Evolutionary conservation across 805 yeast species (phyloP), one percentile per base, ranked within the genome.

Genomic region (Myxozyma nipponensis): DNA sequence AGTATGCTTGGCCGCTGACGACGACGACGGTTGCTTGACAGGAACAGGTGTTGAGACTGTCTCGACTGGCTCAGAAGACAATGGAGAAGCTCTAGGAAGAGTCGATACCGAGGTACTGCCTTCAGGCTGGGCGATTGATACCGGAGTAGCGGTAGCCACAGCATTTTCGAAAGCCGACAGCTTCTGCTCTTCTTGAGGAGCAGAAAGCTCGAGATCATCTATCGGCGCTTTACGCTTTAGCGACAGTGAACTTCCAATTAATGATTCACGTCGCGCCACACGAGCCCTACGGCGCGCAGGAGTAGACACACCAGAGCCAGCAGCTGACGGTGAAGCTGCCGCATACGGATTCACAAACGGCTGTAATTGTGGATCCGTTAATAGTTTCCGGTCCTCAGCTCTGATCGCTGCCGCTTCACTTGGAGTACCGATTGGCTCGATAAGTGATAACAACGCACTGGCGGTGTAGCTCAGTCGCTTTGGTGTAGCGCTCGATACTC

Each of bases 261-360:
- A 40, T 10, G 58, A 42, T 19, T 48, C 53, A 19, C 42, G 32
- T 26, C 50, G 24, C 17, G 32, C 42, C 21, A 28, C 22, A n/a
- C n/a, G n/a, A 5, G 42, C 45, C 5, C 55, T 40, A 18, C 49
- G 43, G 21, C 38, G 38, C 6, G 19, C 21, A 5, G 38, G 38
- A 19, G 47, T 26, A 13, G 54, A 44, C 22, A 47, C 24, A 21
- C 42, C 30, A 7, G 38, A 13, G 6, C n/a, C 21, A 13, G 38
- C 10, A 10, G 44, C 7, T 10, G 30, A 40, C 15, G 44, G 34
- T 13, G 28, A 37, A n/a, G 58, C 49, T 15, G 65, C 49, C 3
- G 75, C 70, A 55, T 74, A 75, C 7, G 79, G 79, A 54, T 76
- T 75, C 13, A 74, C 69, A 28, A 69, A 60, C 21, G 58, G 56